Conservation (phyloP, 2,329 filamentous ascomycete species). For the Aspergillus ibericus region DNA sequence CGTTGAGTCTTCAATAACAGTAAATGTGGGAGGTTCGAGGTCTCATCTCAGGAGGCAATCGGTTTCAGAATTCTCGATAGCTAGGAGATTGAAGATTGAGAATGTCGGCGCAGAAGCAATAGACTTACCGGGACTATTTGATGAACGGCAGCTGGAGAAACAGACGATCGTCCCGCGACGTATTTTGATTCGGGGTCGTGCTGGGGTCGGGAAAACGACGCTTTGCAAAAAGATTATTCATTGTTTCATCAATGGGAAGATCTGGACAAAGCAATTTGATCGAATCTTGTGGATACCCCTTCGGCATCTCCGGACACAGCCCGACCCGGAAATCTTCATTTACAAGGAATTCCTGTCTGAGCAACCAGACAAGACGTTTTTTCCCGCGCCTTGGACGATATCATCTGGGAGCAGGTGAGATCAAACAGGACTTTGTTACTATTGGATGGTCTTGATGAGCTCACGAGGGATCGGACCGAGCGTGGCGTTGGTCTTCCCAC, state of each 20-base stretch:
- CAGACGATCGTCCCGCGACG: conserved; percentile 25
- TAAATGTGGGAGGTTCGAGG: neutral
- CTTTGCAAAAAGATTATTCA: conserved; percentile 45
- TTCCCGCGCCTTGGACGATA: neutral
- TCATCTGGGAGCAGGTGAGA: neutral
- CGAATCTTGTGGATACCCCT: conserved; percentile 9
- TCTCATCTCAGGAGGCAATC: neutral
- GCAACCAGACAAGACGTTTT: neutral
- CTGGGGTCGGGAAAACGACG: conserved; percentile 44
- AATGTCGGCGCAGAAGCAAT: conserved; percentile 24
- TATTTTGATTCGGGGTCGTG: conserved; percentile 39
- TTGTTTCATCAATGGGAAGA: conserved; percentile 26
- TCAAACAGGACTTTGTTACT: conserved; percentile 37
- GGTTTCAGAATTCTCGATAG: conserved; percentile 28
- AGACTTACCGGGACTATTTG: conserved; percentile 25
- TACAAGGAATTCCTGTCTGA: neutral
- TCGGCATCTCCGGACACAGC: neutral
- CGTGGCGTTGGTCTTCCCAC: conserved; percentile 16
- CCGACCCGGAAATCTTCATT: neutral
- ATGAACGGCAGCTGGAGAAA: conserved; percentile 21
- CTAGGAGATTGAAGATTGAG: conserved; percentile 29
- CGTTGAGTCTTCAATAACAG: conserved; percentile 24
- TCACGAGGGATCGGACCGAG: conserved; percentile 23
- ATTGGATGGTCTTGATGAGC: conserved; percentile 49
- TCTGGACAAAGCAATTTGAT: conserved; percentile 3